phyloP scores from a whole-genome alignment of 169 alveolate genomes.

The Besnoitia besnoiti region DNA sequence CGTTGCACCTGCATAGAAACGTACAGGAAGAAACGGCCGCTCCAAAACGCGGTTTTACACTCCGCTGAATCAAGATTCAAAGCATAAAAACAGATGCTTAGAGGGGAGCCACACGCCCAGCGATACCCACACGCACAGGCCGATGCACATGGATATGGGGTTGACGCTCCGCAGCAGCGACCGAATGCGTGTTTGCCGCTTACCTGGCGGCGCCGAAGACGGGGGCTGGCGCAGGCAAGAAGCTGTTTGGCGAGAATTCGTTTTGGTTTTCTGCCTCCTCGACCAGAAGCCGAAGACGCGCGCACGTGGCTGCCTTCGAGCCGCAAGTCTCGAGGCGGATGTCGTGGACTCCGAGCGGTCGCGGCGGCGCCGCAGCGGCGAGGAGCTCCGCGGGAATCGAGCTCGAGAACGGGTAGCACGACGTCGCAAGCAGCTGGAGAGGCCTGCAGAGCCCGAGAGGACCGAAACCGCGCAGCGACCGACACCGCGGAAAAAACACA shows the following conservation, averaged over 20 bases:
- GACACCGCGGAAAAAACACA: background rate
- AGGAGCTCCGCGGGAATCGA: background rate
- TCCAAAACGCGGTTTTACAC: no score
- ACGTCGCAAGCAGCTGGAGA: background rate
- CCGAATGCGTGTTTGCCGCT: no score
- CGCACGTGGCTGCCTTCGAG: constrained; percentile 62
- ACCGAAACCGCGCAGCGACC: no score
- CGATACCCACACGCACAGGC: no score
- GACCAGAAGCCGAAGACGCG: constrained; percentile 1
- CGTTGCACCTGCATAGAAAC: background rate
- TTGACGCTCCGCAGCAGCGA: no score
- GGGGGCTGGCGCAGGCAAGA: background rate
- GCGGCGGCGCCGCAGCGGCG: constrained; percentile 1
- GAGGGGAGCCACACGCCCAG: no score
- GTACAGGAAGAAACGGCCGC: background rate
- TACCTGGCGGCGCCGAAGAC: constrained; percentile 42
- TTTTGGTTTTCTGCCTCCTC: background rate
- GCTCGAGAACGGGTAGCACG: background rate
- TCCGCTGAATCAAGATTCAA: no score
- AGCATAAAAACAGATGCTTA: no score
- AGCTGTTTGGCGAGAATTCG: background rate
- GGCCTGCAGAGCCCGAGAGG: no score
- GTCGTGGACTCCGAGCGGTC: background rate
- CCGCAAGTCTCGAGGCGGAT: constrained; percentile 32
- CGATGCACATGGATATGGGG: no score